Evolutionary conservation across 1,139 yeast genomes (phyloP).

Genomic region (Saccharomyces hybrid): DNA sequence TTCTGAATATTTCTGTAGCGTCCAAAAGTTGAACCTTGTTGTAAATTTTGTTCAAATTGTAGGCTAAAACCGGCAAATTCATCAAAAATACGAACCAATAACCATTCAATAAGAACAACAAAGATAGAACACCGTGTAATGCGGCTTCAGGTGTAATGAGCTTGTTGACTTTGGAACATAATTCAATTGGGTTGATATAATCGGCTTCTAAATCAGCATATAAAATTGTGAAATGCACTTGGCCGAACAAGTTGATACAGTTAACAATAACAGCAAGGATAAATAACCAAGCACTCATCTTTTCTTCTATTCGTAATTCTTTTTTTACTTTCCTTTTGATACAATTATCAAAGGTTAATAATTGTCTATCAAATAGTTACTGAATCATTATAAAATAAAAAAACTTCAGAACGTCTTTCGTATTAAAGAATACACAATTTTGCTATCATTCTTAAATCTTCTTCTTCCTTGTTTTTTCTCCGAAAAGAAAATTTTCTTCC

Average conservation of each 20-base stretch:
- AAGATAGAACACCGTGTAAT: conserved; percentile 66
- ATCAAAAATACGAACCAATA: conserved; percentile 87
- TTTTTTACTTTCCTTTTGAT: neutral
- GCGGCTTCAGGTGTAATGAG: conserved; percentile 89
- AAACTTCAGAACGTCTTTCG: neutral
- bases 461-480: neutral
- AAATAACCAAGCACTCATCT: conserved; percentile 47
- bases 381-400: neutral
- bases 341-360: neutral
- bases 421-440: neutral
- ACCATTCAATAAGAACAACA: conserved; percentile 75
- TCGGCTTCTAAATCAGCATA: conserved; percentile 92
- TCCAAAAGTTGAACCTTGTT: conserved; percentile 82
- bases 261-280: conserved; percentile 79
- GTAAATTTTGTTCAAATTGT: conserved; percentile 63
- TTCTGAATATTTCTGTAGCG: conserved; percentile 97
- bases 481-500: neutral
- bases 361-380: neutral
- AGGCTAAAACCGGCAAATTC: conserved; percentile 81
- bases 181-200: conserved; percentile 92
- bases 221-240: conserved; percentile 88
- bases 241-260: conserved; percentile 80
- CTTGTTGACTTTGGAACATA: conserved; percentile 86
- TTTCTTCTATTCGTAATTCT: conserved; percentile 2
- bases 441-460: neutral